Evolutionary conservation across 345 rosid species (phyloP), one percentile per base, ranked within the genome.

Genomic region (Nasturtium officinale): DNA sequence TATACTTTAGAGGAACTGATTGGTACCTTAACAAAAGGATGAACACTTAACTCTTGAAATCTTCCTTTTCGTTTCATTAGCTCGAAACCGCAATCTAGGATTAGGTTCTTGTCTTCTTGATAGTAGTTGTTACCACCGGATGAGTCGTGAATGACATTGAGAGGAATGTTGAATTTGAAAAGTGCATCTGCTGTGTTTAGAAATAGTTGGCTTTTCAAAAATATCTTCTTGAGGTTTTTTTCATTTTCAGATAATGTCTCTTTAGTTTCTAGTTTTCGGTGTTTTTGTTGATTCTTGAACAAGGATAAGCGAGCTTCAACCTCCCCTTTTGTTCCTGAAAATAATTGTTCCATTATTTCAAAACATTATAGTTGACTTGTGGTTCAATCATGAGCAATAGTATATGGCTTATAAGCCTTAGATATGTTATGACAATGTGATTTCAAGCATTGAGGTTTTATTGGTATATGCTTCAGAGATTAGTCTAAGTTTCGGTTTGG

Each of bases 21-120:
- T 6, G 82, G 57, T 74, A 65, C 75, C 53, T 77, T 82, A 72
- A 83, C 69, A 59, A 84, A 85, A 18, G 96, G 98, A 82, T 87
- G 96, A 26, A 69, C 73, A 16, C 84, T 81, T 43, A 85, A 85
- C 76, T 95, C 99, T 71, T 85, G 88, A 77, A 69, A 83, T 77
- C 81, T 82, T 6, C 99, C 96, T 70, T 82, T 89, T 62, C 96
- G 81, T 79, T 80, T 95, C 91, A 86, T 87, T 65, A 95, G 53
- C 70, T 95, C 98, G 12, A 87, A 89, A 52, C 92, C 92, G 12
- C 96, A 87, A 76, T 91, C 99, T 23, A 88, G 57, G 54, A 75
- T 47, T 61, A 88, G 84, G 58, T 82, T 91, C 82, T 79, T 83
- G 42, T 85, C 83, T 69, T 82, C 80, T 29, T 81, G 83, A 9